Conservation (phyloP, 192 early-diverging fungal species). For the Powellomyces hirtus region DNA sequence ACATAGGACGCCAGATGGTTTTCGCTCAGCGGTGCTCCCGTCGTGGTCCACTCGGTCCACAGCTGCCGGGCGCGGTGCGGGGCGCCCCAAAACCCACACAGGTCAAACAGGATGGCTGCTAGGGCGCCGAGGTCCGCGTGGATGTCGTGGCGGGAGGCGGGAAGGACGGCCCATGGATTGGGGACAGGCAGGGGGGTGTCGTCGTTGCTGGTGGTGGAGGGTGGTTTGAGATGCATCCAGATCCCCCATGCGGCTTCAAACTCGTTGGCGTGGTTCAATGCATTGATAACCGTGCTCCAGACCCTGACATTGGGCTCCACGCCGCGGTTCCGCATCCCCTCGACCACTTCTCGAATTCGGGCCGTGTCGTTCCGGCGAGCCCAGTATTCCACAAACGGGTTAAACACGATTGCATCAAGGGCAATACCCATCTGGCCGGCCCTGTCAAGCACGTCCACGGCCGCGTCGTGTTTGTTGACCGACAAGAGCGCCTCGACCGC, state of each 20-base stretch:
- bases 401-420: constrained; percentile 7
- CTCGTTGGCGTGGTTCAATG: background rate
- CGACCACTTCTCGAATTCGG: background rate
- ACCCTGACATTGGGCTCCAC: constrained; percentile 3
- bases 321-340: background rate
- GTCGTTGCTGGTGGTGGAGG: background rate
- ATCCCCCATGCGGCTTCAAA: constrained; percentile 1
- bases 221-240: background rate
- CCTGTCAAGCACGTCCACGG: background rate
- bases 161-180: background rate
- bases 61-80: background rate
- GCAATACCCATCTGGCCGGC: background rate
- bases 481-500: background rate
- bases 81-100: constrained; percentile 4
- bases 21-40: constrained; percentile 2
- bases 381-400: background rate
- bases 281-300: background rate
- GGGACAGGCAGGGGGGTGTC: background rate
- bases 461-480: background rate
- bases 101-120: constrained; percentile 12
- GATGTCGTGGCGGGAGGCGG: background rate
- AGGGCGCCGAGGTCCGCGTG: background rate
- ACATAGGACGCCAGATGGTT: constrained; percentile 24
- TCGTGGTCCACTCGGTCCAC: constrained; percentile 5
- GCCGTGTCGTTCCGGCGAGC: background rate